Evolutionary conservation across 495 filamentous ascomycete genomes (phyloP).

Genomic region (Geoglossum glabrum): DNA sequence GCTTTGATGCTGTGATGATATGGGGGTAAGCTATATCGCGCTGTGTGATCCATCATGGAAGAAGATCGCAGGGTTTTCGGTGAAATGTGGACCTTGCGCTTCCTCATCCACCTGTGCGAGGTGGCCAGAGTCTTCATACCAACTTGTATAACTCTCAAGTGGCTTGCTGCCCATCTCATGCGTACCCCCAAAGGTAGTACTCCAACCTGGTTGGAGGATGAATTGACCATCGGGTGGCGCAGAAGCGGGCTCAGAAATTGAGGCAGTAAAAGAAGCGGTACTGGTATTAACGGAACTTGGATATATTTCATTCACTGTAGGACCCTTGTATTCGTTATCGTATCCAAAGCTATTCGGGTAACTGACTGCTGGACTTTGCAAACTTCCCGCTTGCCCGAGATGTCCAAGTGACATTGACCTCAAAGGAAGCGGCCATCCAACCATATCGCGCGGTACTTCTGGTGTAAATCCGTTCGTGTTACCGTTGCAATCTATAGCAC

Average conservation of each 20-base stretch:
- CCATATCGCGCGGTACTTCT: not conserved
- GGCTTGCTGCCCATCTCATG: not conserved
- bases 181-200: not conserved
- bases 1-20: not conserved
- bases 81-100: not conserved
- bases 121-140: constrained; percentile 2
- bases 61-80: not conserved
- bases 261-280: constrained; percentile 1
- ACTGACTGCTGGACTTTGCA: not conserved
- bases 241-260: constrained; percentile 3
- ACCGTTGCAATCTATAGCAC: not conserved
- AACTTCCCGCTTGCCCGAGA: not conserved
- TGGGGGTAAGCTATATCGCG: not conserved
- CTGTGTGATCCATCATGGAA: not conserved
- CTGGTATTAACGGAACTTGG: not conserved
- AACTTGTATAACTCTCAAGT: not conserved
- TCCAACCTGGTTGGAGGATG: constrained; percentile 3
- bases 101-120: constrained; percentile 6
- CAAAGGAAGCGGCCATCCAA: constrained; percentile 1
- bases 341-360: not conserved
- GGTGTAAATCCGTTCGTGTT: not conserved
- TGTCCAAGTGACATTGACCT: constrained; percentile 2
- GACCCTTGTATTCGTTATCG: not conserved
- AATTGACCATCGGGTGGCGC: constrained; percentile 1
- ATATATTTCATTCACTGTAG: not conserved